Percentiles rank a stretch among this genome's conserved stretches.
Conservation (phyloP, 257 asterid genomes). For the Phtheirospermum japonicum region DNA sequence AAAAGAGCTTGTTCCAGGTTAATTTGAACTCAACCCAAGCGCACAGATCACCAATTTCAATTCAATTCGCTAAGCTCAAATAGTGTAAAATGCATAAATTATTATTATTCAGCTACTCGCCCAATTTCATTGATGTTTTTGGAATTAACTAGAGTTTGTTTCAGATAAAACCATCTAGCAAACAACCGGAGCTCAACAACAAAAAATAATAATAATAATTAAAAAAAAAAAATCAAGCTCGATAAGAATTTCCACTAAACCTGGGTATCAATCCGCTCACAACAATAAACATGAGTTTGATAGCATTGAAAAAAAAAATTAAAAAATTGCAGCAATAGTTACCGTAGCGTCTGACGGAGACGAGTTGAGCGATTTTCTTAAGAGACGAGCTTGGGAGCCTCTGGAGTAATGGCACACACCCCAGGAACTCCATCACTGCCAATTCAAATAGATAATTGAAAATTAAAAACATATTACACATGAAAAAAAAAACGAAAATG, state of each 20-base stretch:
- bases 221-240: neutral
- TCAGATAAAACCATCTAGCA: neutral
- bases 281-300: neutral
- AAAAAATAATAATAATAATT: too few relatives aligned
- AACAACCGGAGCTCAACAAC: neutral
- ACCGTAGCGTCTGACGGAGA: constrained; percentile 65
- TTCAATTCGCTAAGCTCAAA: neutral
- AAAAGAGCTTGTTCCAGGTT: neutral
- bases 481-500: neutral
- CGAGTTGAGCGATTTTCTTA: constrained; percentile 64
- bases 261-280: too few relatives aligned
- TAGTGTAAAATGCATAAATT: neutral
- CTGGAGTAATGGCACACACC: constrained; percentile 88
- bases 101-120: neutral
- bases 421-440: constrained; percentile 85
- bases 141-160: neutral
- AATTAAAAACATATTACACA: neutral
- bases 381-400: constrained; percentile 78
- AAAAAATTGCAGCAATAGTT: constrained; percentile 7
- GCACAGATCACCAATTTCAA: neutral
- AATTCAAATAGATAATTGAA: neutral
- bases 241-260: constrained; percentile 10
- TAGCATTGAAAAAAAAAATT: neutral
- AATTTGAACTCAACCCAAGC: neutral
- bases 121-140: too few relatives aligned